These are phyloP conservation scores for Blepharisma undulans DNA, from an alignment of 169 alveolate genomes.

Conservation along the genomic window DNA sequence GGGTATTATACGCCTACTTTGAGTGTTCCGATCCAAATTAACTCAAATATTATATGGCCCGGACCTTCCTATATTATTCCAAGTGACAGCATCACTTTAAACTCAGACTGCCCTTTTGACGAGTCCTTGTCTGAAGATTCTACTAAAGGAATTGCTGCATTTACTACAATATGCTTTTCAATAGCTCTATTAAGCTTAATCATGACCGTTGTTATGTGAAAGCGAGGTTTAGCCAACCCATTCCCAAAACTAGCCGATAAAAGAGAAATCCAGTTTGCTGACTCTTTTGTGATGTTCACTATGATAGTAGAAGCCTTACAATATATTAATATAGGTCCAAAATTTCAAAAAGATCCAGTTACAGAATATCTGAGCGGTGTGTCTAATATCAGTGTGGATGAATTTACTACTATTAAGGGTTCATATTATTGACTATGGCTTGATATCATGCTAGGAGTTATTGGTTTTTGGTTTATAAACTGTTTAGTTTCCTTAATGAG, in stretches of 20 bases:
- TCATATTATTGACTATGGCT: neutral
- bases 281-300: neutral
- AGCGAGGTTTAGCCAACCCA: neutral
- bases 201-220: neutral
- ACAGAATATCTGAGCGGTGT: neutral
- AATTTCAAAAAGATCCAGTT: neutral
- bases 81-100: neutral
- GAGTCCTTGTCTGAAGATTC: neutral
- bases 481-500: neutral
- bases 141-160: slow-evolving; percentile 8
- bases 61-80: neutral
- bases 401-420: neutral
- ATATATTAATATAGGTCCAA: slow-evolving; percentile 32
- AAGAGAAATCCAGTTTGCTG: neutral
- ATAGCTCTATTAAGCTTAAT: neutral
- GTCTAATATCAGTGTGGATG: neutral
- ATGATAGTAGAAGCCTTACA: slow-evolving; percentile 22
- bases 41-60: neutral
- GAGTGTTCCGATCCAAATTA: neutral
- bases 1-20: neutral
- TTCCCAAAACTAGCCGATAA: neutral
- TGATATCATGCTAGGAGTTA: neutral
- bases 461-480: neutral
- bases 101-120: slow-evolving; percentile 29
- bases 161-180: neutral